Base-by-base conservation (phyloP, 1,284 basidiomycete genomes). In the Microbotryum saponariae region DNA sequence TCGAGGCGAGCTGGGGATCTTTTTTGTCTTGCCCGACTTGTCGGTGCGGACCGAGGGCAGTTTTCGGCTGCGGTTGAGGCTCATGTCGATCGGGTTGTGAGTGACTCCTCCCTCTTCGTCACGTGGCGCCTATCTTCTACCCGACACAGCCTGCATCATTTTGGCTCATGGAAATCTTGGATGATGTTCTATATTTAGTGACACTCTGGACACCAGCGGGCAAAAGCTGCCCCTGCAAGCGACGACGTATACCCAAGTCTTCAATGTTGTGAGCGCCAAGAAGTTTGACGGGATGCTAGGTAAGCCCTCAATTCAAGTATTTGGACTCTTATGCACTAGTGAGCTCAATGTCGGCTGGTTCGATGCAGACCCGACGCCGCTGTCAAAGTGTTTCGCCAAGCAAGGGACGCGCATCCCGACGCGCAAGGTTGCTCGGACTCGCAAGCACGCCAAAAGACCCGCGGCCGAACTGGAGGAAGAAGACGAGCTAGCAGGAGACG, bases 211-310 rank as follows among this genome's bases (percentile, higher is more conserved):
- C 37, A 16, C 37, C 37, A 42, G 37, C 37, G 37, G 37, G 14
- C 12, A 18, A 42, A 42, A 14, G 12, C 37, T 42, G 16, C 37
- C 37, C 4, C 37, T 42, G 37, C 37, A 42, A 12, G 59, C 59
- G 4, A 49, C 61, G 5, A 55, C 84, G 3, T 89, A 86, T 73
- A 88, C 88, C 53, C 83, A 89, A n/a, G 80, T 85, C n/a, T 93
- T 94, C 73, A 82, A 83, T 18, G 91, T 94, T 2, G 91, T 81
- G 76, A 90, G 89, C 4, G 91, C 91, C 33, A 94, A 94, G 77
- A 83, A 87, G 52, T 94, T 94, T 78, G 89, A 90, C 44, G 91
- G 91, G 48, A 91, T 93, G 46, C 87, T 91, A 77, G 87, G 88
- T 88, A 74, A 72, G 81, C 76, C 55, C 65, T 68, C 66, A 65